Evolutionary conservation across 2,329 filamentous ascomycete species (phyloP).

Genomic region (Phyllosticta ampelicida): DNA sequence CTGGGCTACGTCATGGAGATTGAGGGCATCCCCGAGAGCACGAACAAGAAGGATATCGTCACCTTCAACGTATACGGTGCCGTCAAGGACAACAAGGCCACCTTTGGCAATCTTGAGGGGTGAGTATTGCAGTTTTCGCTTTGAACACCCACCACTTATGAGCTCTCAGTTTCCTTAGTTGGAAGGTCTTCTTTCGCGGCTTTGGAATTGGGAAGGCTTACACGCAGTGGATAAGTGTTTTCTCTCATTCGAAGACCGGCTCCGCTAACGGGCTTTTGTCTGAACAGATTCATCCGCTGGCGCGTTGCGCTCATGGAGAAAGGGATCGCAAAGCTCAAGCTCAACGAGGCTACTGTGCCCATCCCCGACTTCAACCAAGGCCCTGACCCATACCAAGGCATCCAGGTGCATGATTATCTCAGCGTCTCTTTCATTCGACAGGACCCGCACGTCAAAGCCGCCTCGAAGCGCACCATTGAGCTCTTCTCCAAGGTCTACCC

Average conservation of each 20-base stretch:
- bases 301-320: constrained; percentile 85
- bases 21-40: constrained; percentile 40
- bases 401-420: constrained; percentile 90
- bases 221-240: background rate
- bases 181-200: background rate
- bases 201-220: background rate
- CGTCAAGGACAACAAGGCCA: constrained; percentile 68
- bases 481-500: constrained; percentile 76
- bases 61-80: constrained; percentile 92
- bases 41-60: constrained; percentile 53
- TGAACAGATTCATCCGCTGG: constrained; percentile 71
- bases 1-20: constrained; percentile 76
- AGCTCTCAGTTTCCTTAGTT: background rate
- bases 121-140: constrained; percentile 36
- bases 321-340: constrained; percentile 61
- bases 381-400: constrained; percentile 76
- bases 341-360: constrained; percentile 55
- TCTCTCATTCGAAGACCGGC: background rate
- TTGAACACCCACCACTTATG: background rate
- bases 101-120: constrained; percentile 74
- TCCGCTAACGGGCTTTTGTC: background rate
- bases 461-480: constrained; percentile 70
- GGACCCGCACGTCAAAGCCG: constrained; percentile 64
- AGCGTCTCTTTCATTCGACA: constrained; percentile 77
- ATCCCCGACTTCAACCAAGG: constrained; percentile 56